Percentiles rank a stretch among this genome's conserved stretches.
Conservation (phyloP, 148 eudicot genomes). For the Nyssa sinensis region DNA sequence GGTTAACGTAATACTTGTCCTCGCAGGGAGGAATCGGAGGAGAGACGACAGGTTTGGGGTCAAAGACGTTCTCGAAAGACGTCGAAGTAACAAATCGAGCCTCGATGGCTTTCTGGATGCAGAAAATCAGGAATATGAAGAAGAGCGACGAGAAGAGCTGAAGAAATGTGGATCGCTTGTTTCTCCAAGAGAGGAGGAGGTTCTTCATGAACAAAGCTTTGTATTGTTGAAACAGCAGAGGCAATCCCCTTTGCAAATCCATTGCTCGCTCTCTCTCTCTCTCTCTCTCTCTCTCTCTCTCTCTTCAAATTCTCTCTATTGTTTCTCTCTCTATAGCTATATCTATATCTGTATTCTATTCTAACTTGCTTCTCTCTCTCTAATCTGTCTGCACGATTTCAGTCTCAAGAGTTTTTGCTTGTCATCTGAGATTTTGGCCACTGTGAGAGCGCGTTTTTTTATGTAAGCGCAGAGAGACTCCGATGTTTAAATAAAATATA, state of each 20-base stretch:
- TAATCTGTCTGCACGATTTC: not conserved
- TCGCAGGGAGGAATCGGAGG: constrained; percentile 74
- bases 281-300: not conserved
- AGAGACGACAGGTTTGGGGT: constrained; percentile 42
- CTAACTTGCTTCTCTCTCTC: not conserved
- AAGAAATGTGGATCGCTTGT: constrained; percentile 58
- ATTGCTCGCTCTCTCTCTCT: constrained; percentile 19
- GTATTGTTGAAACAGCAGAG: constrained; percentile 60
- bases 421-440: not conserved
- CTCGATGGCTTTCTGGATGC: constrained; percentile 58
- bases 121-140: constrained; percentile 74
- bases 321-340: not conserved
- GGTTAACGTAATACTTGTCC: constrained; percentile 42
- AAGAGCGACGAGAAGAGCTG: constrained; percentile 74
- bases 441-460: no score
- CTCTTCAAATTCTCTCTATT: no score
- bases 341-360: not conserved
- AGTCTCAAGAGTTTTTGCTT: not conserved
- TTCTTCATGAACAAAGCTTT: constrained; percentile 60
- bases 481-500: no score
- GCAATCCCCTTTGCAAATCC: constrained; percentile 57
- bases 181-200: constrained; percentile 66
- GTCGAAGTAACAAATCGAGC: constrained; percentile 42
- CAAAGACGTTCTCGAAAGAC: constrained; percentile 33
- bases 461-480: no score